Base-by-base conservation (phyloP, 306 rosid genomes). In the Crataegus laevigata region DNA sequence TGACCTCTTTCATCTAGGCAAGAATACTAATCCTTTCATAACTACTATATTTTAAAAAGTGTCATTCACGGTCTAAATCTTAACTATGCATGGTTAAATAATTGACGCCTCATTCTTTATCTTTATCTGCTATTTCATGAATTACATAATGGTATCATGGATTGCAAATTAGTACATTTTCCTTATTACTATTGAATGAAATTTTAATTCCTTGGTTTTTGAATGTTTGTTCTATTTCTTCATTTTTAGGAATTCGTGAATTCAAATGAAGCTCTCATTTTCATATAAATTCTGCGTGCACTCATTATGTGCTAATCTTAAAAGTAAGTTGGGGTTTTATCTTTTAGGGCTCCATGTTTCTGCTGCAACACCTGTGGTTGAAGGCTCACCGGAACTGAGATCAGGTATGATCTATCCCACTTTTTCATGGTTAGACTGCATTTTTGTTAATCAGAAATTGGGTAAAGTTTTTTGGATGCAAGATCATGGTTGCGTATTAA, bases 281-380 rank as follows among this genome's bases (percentile, higher is more conserved):
- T 34, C 24, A 9, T 14, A 24, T n/a, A 43, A 45, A 12, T 26
- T 66, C 19, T 75, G 55, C 40, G 15, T 71, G 47, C 9, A 14
- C 12, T 13, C 15, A n/a, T 60, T 22, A 63, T 34, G 17, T 67
- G 43, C 51, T 52, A 43, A 30, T 68, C 66, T 34, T 32, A 4
- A 25, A 60, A 57, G 36, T 67, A n/a, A 28, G 15, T 47, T 66
- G 45, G 30, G 15, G 7, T 67, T 77, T 72, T 73, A 30, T 74
- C 21, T 62, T 71, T 29, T 74, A 62, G 85, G 65, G 24, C 22
- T 45, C n/a, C 74, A 68, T 68, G 36, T 69, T 25, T 38, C 79
- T 38, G 47, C 67, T 70, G 57, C 52, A 66, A 66, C 73, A 26
- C 38, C 75, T 34, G 57, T 54, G 66, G 36, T 21, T 59, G 64